phyloP scores from a whole-genome alignment of 768 basidiomycete genomes.

The Suillus variegatus region DNA sequence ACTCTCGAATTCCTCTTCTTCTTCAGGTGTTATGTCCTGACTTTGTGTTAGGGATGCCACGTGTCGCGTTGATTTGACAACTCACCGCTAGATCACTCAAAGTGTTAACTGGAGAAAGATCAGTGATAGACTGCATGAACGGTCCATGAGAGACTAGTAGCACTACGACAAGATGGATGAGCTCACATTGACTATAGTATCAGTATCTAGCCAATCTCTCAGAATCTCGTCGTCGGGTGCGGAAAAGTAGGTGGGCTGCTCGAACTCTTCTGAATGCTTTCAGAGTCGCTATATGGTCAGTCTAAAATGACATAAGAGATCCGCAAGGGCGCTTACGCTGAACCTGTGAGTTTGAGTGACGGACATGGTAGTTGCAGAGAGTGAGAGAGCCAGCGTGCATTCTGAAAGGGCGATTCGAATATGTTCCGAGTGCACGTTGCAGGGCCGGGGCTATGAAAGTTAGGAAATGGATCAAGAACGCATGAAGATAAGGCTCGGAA shows the following conservation, averaged over 20 bases:
- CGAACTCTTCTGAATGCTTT: conserved; percentile 12
- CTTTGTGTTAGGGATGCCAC: conserved; percentile 21
- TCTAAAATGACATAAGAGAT: background rate
- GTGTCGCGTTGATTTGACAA: conserved; percentile 19
- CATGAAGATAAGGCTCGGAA: conserved; percentile 15
- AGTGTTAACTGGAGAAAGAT: conserved; percentile 24
- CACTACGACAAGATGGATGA: background rate
- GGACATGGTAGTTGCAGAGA: conserved; percentile 12
- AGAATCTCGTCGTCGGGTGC: conserved; percentile 17
- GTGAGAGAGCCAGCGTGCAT: conserved; percentile 9
- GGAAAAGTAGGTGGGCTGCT: conserved; percentile 8
- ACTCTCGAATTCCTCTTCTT: conserved; percentile 23
- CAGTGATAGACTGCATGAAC: conserved; percentile 19
- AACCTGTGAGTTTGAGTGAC: conserved; percentile 11
- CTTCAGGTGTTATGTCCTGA: conserved; percentile 31
- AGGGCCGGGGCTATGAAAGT: conserved; percentile 13
- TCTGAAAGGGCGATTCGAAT: conserved; percentile 10
- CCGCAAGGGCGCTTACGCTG: conserved; percentile 9
- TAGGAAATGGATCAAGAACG: background rate
- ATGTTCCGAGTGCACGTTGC: conserved; percentile 2
- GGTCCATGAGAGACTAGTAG: conserved; percentile 4
- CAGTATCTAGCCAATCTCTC: conserved; percentile 25
- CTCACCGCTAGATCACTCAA: conserved; percentile 32
- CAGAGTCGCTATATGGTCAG: conserved; percentile 3
- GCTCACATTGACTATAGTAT: conserved; percentile 30